Base-by-base conservation (phyloP, 1,139 yeast genomes). In the Saccharomyces uvarum region DNA sequence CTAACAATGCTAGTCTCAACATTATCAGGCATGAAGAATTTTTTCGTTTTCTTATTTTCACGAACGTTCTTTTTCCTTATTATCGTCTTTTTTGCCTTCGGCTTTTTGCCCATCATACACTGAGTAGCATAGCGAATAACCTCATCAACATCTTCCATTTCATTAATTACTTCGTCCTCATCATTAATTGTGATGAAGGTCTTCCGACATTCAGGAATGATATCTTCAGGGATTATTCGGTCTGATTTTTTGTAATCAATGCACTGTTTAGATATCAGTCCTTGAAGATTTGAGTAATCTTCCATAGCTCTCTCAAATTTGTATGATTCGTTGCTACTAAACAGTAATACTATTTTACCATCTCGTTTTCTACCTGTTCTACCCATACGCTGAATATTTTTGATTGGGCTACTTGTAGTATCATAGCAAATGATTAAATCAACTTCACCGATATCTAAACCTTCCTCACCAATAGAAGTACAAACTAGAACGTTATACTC, bases 381-480 rank as follows among this genome's bases (percentile, higher is more conserved):
- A 32, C 99, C 99, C 95, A 95, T 88, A 62, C 99, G 76, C 69
- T 95, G 99, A 49, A 95, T 79, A 63, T 88, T 90, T 57, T 95
- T 88, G 56, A 95, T 93, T 0, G 99, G 98, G 50, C 97, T 88
- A 33, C 90, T 79, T 0, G 97, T 90, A 0, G 96, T 88, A 64
- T 95, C 99, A 70, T 84, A 93, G 65, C 97, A 90, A 4, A 93
- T 78, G 61, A 95, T 93, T 63, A 93, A 70, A 69, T 95, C 99
- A 52, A 95, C 99, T 66, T 95, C 98, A 32, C 99, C 98, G 61
- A 95, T 95, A 75, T 95, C 99, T 58, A 95, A 77, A 52, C 99
- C 99, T 75, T 95, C 99, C 69, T 95, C 99, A 49, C 98, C 99
- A 67, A 95, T 93, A 0, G 97, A 90, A 0, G 99, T 95, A 5